phyloP scores from a whole-genome alignment of 2,329 filamentous ascomycete species.

The Dactylellina cionopaga region DNA sequence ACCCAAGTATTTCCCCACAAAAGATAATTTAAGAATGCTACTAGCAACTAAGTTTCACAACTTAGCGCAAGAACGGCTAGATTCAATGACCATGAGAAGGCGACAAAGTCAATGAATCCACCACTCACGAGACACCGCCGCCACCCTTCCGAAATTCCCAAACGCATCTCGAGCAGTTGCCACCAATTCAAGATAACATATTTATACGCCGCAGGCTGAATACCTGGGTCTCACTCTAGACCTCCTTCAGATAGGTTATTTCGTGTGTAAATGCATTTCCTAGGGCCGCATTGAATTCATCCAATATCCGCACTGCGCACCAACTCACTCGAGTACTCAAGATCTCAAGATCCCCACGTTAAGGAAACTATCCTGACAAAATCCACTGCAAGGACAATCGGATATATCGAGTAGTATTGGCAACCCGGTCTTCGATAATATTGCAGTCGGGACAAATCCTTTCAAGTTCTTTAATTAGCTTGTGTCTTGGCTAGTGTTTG shows the following conservation, averaged over 20 bases:
- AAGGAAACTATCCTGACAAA: constrained; percentile 23
- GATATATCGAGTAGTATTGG: constrained; percentile 22
- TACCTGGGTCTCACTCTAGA: too few species aligned
- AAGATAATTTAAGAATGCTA: too few species aligned
- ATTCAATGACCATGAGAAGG: constrained; percentile 15
- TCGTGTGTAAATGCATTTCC: too few species aligned
- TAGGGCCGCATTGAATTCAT: too few species aligned
- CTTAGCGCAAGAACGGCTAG: too few species aligned
- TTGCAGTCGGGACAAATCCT: constrained; percentile 22
- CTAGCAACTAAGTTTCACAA: too few species aligned
- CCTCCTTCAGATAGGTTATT: too few species aligned
- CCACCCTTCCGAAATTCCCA: neutral
- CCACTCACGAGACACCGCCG: constrained; percentile 8
- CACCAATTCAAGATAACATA: too few species aligned
- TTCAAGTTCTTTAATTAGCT: constrained; percentile 10
- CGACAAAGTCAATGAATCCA: constrained; percentile 6
- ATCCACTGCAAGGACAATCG: constrained; percentile 38
- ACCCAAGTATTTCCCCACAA: constrained; percentile 5
- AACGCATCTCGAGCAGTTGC: too few species aligned
- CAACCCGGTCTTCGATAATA: neutral
- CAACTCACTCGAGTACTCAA: constrained; percentile 10
- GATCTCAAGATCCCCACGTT: constrained; percentile 23
- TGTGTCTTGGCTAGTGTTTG: neutral
- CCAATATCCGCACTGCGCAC: constrained; percentile 12
- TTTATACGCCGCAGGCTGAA: too few species aligned